Evolutionary conservation across 768 basidiomycete genomes (phyloP).

Genomic region (Pilatotrama ljubarskyi): DNA sequence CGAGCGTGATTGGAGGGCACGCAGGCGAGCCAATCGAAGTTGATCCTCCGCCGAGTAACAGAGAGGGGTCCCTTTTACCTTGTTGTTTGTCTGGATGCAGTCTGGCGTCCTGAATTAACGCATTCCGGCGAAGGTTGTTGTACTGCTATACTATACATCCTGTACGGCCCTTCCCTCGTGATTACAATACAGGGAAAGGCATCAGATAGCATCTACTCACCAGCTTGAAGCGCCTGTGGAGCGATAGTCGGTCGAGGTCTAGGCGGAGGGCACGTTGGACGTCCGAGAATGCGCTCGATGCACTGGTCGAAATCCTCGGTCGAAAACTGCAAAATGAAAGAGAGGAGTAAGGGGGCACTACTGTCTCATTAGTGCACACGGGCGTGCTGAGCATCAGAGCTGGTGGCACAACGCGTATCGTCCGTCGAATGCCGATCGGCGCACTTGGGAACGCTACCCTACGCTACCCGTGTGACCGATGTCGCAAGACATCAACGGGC

Average conservation of each 20-base stretch:
- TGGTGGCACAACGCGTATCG: too few species aligned
- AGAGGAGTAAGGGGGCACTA: neutral
- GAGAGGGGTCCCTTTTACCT: neutral
- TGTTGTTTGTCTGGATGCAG: neutral
- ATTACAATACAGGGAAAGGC: neutral
- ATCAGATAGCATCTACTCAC: neutral
- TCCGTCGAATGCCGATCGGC: too few species aligned
- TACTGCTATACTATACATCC: neutral
- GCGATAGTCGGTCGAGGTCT: neutral
- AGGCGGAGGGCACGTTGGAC: neutral
- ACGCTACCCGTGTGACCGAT: too few species aligned
- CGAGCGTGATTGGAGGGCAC: neutral
- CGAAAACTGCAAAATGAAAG: conserved; percentile 9
- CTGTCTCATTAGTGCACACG: neutral
- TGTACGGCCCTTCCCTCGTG: neutral
- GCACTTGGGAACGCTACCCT: too few species aligned
- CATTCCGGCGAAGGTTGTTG: neutral
- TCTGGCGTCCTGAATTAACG: conserved; percentile 6
- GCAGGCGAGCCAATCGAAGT: neutral
- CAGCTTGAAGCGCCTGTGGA: neutral
- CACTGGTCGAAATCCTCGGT: neutral
- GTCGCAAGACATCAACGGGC: too few species aligned
- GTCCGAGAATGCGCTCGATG: neutral
- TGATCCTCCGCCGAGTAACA: neutral
- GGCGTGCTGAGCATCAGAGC: neutral